These are phyloP conservation scores for Xylaria sp. DNA, from an alignment of 2,329 filamentous ascomycete species.

Conservation along the genomic window DNA sequence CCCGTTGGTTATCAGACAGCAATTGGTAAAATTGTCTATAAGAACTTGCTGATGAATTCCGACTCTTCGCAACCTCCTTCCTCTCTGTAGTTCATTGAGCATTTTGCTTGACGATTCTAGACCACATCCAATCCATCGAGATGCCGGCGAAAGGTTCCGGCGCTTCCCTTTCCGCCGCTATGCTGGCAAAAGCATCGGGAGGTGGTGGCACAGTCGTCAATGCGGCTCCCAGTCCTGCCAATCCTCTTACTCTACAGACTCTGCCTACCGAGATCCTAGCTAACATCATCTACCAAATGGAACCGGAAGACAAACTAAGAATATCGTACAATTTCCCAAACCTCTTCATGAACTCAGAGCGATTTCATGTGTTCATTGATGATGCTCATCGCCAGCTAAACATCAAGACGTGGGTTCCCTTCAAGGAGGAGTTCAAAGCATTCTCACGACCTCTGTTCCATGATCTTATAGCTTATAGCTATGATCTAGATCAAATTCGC, in stretches of 20 bases:
- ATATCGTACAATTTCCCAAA: not conserved
- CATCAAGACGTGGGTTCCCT: not conserved
- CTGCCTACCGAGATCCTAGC: not conserved
- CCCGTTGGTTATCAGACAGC: too few species aligned
- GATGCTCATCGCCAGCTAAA: conserved; percentile 4
- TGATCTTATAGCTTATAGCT: not conserved
- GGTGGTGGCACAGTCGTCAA: not conserved
- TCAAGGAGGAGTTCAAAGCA: not conserved
- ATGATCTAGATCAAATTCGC: not conserved
- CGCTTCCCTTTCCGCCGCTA: too few species aligned
- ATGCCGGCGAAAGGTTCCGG: too few species aligned
- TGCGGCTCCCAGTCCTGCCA: too few species aligned
- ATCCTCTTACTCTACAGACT: not conserved
- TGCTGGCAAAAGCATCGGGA: not conserved
- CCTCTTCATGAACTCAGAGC: not conserved
- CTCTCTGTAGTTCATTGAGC: too few species aligned
- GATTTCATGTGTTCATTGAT: not conserved
- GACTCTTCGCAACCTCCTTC: too few species aligned
- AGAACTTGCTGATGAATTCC: too few species aligned
- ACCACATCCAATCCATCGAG: too few species aligned
- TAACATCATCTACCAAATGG: not conserved
- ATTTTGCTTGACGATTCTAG: too few species aligned
- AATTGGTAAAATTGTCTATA: too few species aligned
- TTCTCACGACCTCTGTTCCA: not conserved
- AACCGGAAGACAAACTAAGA: not conserved